Base-by-base conservation (phyloP, 75 land plant species). In the Larix kaempferi region DNA sequence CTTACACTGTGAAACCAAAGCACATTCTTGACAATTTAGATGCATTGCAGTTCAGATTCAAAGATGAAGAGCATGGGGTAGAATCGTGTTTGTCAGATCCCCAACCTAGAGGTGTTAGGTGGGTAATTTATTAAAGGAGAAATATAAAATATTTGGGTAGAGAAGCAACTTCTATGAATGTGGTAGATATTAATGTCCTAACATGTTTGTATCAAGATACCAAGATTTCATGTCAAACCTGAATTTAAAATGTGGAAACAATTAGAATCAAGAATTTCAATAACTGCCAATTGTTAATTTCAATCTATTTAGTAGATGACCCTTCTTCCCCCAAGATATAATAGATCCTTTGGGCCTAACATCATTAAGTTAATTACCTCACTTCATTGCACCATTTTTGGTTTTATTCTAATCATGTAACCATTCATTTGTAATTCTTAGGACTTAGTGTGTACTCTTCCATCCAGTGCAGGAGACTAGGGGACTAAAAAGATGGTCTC, bases 401-500 rank as follows among this genome's bases (percentile, higher is more conserved):
- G n/a, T 73, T 26, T 22, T 13, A n/a, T 73, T 73, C 74, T 27
- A 39, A 39, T 73, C 6, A 22, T 14, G 35, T 54, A 23, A 14
- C 27, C 29, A 27, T 56, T 25, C 75, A 74, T 52, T 15, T 19
- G 17, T 25, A 74, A 56, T 35, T 2, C 3, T 35, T 0, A 35
- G 37, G 1, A 35, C 66, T 13, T 39, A 55, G 64, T 63, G 78
- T 94, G 83, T 86, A 98, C 99, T 93, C 82, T 61, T 91, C 99
- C 99, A 98, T 98, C 99, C 99, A 98, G 11, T 90, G 92, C 27
- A 95, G 98, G 59, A 97, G 62, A 1, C 94, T 86, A 71, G 99
- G 95, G 39, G 91, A 98, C 27, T 95, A 91, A 33, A 98, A 84
- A 3, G 90, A 89, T 44, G 99, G 99, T 27, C 86, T 84, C 54